Evolutionary conservation across 164 flowering plant genomes (phyloP).

Genomic region (Taxillus chinensis): DNA sequence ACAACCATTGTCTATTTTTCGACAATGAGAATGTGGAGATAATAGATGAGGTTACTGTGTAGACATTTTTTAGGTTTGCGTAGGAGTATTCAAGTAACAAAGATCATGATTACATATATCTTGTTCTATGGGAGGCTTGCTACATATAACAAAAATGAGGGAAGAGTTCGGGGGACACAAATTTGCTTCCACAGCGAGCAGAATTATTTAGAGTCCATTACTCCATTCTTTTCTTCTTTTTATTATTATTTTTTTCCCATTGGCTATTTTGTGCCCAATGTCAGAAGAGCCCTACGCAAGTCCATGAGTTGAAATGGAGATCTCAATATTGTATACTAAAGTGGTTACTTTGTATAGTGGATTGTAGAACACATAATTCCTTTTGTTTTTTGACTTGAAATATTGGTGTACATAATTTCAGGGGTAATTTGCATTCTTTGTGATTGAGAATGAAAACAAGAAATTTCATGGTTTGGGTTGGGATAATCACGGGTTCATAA

Average conservation of each 20-base stretch:
- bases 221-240: neutral
- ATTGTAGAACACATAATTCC: conserved; percentile 34
- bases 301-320: conserved; percentile 19
- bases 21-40: conserved; percentile 99
- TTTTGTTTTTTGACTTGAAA: conserved; percentile 29
- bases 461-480: conserved; percentile 13
- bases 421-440: conserved; percentile 21
- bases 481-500: conserved; percentile 13
- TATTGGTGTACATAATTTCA: conserved; percentile 19
- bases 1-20: conserved; percentile 95
- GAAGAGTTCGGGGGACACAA: too few relatives aligned
- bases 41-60: conserved; percentile 91
- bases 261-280: conserved; percentile 9
- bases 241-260: neutral
- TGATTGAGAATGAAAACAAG: conserved; percentile 16
- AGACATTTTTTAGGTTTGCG: conserved; percentile 95
- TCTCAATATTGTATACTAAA: conserved; percentile 21
- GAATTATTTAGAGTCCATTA: neutral
- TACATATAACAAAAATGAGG: conserved; percentile 32
- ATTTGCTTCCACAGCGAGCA: conserved; percentile 8
- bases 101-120: conserved; percentile 96
- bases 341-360: conserved; percentile 46
- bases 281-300: conserved; percentile 20
- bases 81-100: conserved; percentile 97
- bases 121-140: conserved; percentile 79